Conservation (phyloP, 768 basidiomycete species). For the Nidularia pulvinata region DNA sequence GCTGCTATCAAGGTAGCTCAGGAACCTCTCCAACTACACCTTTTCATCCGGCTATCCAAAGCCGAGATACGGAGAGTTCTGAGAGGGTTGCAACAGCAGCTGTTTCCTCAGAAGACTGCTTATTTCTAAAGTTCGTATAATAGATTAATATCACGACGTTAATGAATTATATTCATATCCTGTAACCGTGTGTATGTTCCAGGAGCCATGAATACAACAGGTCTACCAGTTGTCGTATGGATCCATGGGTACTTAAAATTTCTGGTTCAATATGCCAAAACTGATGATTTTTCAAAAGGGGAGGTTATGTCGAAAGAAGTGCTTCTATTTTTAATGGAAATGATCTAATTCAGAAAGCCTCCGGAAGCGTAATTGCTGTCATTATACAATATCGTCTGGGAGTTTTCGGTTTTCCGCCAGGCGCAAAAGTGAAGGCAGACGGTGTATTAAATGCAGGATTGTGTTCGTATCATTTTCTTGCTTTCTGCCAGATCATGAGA, state of each 20-base stretch:
- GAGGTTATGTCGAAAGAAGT: conserved; percentile 26
- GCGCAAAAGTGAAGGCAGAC: conserved; percentile 33
- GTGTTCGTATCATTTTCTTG: conserved; percentile 23
- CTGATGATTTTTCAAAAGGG: conserved; percentile 7
- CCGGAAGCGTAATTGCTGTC: conserved; percentile 31
- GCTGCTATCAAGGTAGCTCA: not conserved
- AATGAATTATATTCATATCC: not conserved
- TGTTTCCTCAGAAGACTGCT: not conserved
- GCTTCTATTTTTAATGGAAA: conserved; percentile 24
- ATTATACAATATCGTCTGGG: conserved; percentile 43
- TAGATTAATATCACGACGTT: not conserved
- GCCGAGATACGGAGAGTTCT: not conserved
- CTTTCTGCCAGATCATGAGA: not conserved
- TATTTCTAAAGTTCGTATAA: conserved; percentile 1
- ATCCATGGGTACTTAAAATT: conserved; percentile 1
- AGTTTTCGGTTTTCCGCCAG: conserved; percentile 45
- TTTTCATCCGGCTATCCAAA: not conserved
- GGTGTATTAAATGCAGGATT: conserved; percentile 48
- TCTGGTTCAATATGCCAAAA: not conserved
- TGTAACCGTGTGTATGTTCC: not conserved
- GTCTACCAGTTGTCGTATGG: conserved; percentile 1
- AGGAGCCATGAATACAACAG: not conserved
- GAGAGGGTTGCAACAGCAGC: not conserved
- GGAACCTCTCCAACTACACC: not conserved
- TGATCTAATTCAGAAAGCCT: conserved; percentile 30